Conservation (phyloP, 2,329 filamentous ascomycete genomes). For the Pyricularia pennisetigena region DNA sequence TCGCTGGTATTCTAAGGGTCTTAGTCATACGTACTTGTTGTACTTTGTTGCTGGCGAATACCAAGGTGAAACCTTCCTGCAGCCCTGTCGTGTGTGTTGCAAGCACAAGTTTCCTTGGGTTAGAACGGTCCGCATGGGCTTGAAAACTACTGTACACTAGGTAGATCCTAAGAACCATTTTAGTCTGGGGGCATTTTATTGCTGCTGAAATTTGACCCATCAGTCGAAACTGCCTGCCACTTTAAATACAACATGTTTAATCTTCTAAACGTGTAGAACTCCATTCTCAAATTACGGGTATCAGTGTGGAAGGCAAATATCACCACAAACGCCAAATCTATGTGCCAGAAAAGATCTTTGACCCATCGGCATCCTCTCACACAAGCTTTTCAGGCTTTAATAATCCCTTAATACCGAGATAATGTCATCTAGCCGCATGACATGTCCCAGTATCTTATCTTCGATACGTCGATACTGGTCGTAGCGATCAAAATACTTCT, state of each 20-base stretch:
- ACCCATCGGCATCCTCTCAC: not conserved
- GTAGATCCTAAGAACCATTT: not conserved
- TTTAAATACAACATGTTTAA: not conserved
- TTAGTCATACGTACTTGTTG: no score
- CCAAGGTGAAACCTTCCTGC: no score
- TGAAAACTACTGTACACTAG: no score
- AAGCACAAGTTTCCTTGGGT: no score
- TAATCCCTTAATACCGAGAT: conserved; percentile 77
- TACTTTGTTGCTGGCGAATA: no score
- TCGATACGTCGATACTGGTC: conserved; percentile 51
- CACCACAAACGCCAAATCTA: not conserved
- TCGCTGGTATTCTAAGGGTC: no score
- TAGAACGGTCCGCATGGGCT: no score
- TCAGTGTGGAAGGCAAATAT: not conserved
- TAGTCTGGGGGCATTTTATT: not conserved
- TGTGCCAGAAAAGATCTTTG: not conserved
- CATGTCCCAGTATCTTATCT: conserved; percentile 66
- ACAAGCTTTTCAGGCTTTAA: conserved; percentile 22
- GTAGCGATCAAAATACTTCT: conserved; percentile 60
- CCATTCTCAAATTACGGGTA: not conserved
- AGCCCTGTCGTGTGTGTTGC: no score
- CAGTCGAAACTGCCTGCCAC: not conserved
- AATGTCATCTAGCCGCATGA: conserved; percentile 74
- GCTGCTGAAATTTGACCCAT: not conserved
- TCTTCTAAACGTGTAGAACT: not conserved